Evolutionary conservation across 805 yeast genomes (phyloP).

Genomic region (Huiozyma naganishii): DNA sequence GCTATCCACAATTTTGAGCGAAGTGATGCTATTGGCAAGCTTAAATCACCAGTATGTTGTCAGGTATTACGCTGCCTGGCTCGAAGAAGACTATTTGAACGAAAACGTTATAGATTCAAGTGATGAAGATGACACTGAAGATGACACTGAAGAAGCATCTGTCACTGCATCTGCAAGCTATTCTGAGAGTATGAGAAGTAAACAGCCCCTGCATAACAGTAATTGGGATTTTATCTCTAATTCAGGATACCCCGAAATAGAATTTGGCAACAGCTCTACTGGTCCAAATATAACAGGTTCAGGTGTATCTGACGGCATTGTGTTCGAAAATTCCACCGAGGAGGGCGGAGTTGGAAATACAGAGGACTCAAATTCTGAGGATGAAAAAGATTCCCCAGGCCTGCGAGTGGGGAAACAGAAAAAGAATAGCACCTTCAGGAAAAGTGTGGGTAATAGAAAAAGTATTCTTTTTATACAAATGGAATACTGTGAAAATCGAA

Average conservation of each 20-base stretch:
- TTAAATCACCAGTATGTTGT: conserved; percentile 93
- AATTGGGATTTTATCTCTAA: conserved; percentile 58
- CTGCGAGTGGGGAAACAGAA: not conserved
- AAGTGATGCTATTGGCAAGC: conserved; percentile 84
- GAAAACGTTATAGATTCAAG: conserved; percentile 29
- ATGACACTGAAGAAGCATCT: conserved; percentile 10
- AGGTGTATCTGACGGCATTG: conserved; percentile 1
- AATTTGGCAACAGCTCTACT: conserved; percentile 35
- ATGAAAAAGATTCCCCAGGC: not conserved
- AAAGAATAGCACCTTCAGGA: not conserved
- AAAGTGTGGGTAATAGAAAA: conserved; percentile 23
- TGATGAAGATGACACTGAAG: conserved; percentile 19
- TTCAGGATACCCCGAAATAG: conserved; percentile 41
- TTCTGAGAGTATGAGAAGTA: not conserved
- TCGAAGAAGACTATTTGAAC: conserved; percentile 55
- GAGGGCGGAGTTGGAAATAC: conserved; percentile 9
- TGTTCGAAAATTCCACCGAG: conserved; percentile 13
- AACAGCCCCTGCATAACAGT: conserved; percentile 12
- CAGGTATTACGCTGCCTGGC: conserved; percentile 94
- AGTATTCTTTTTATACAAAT: conserved; percentile 88
- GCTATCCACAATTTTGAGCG: conserved; percentile 72
- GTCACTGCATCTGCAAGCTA: not conserved
- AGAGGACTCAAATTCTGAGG: conserved; percentile 6
- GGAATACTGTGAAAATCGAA: conserved; percentile 97
- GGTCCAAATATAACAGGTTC: conserved; percentile 2